Evolutionary conservation across 2,329 filamentous ascomycete genomes (phyloP).

Genomic region (Hypomyces perniciosus): DNA sequence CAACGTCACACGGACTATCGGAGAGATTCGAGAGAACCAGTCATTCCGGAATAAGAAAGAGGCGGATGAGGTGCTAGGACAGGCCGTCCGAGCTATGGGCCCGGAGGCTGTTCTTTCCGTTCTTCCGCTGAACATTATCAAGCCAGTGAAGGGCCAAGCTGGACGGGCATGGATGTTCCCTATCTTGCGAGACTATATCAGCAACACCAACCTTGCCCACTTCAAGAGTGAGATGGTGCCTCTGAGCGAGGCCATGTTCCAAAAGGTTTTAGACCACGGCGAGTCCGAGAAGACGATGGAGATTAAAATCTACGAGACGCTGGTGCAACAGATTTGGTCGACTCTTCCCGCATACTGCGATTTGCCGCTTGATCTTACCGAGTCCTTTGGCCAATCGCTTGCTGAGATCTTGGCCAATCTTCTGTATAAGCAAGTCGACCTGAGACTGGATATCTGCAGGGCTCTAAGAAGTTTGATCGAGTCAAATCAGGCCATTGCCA

Average conservation of each 20-base stretch:
- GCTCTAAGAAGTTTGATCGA: constrained; percentile 83
- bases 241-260: constrained; percentile 83
- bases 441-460: constrained; percentile 82
- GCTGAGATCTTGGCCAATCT: constrained; percentile 88
- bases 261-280: constrained; percentile 78
- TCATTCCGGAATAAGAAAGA: constrained; percentile 93
- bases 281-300: constrained; percentile 86
- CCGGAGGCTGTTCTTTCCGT: constrained; percentile 76
- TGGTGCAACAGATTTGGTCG: constrained; percentile 94
- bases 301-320: constrained; percentile 93
- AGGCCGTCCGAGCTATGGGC: constrained; percentile 84
- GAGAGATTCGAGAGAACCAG: constrained; percentile 80
- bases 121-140: constrained; percentile 78
- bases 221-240: constrained; percentile 85
- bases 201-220: constrained; percentile 79
- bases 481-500: constrained; percentile 76
- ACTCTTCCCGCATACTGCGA: constrained; percentile 93
- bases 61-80: constrained; percentile 82
- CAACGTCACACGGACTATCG: constrained; percentile 70
- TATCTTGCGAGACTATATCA: constrained; percentile 79
- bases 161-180: constrained; percentile 94
- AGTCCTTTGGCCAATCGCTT: constrained; percentile 79
- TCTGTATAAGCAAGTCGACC: constrained; percentile 83
- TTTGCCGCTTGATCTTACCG: constrained; percentile 69
- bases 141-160: constrained; percentile 68